Percentiles rank a stretch among this genome's conserved stretches.
These are phyloP conservation scores for Euphorbia pulcherrima DNA, from an alignment of 345 rosid genomes.

Conservation along the genomic window DNA sequence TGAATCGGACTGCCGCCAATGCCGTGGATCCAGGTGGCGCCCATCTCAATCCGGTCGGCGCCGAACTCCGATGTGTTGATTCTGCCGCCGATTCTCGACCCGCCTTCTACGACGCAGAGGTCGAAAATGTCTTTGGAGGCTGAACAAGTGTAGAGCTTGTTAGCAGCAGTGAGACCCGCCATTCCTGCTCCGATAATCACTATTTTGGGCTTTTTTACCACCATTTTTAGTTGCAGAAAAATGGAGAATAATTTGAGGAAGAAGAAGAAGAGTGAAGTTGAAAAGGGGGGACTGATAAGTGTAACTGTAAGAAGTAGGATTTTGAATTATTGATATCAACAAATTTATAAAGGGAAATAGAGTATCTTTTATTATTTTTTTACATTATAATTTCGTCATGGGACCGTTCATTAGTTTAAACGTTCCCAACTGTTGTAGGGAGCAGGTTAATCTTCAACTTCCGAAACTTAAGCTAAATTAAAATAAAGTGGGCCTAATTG, in stretches of 20 bases:
- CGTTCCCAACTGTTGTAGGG: too few species aligned
- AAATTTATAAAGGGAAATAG: slow-evolving; percentile 39
- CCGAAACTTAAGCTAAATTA: too few species aligned
- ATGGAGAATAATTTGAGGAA: slow-evolving; percentile 1
- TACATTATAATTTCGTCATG: too few species aligned
- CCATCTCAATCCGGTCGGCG: slow-evolving; percentile 90
- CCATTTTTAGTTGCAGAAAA: slow-evolving; percentile 21
- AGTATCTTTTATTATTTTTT: not conserved
- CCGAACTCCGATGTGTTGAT: slow-evolving; percentile 85
- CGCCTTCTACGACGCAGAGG: slow-evolving; percentile 82
- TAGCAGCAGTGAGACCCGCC: slow-evolving; percentile 95
- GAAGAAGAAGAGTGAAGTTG: not conserved
- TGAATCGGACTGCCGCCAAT: slow-evolving; percentile 88
- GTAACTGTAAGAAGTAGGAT: slow-evolving; percentile 28
- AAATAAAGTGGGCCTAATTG: too few species aligned
- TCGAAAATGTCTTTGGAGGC: slow-evolving; percentile 52
- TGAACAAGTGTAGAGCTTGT: slow-evolving; percentile 60
- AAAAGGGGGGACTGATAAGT: slow-evolving; percentile 4
- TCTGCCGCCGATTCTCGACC: slow-evolving; percentile 85
- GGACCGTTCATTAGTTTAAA: too few species aligned
- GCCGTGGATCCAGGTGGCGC: slow-evolving; percentile 99
- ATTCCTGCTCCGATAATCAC: slow-evolving; percentile 96
- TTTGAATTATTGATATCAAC: slow-evolving; percentile 25
- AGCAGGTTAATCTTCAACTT: too few species aligned
- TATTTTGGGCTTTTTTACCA: slow-evolving; percentile 85